Evolutionary conservation across 2,329 filamentous ascomycete genomes (phyloP).

Genomic region (Acephala macrosclerotiorum): DNA sequence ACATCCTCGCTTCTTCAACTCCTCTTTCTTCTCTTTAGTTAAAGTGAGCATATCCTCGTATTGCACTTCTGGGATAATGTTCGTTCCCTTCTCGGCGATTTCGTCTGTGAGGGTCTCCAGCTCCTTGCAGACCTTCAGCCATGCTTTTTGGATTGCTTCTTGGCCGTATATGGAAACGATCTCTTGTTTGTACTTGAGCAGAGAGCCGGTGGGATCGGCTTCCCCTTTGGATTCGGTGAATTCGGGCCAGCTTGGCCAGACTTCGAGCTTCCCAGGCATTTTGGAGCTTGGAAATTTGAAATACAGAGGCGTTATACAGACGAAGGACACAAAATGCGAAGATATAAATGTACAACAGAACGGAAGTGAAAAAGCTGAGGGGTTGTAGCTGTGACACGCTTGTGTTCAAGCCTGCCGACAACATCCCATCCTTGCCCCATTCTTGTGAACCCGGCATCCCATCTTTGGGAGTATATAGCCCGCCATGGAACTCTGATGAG

Average conservation of each 20-base stretch:
- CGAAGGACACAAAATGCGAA: neutral
- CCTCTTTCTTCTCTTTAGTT: constrained; percentile 28
- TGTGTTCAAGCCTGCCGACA: neutral
- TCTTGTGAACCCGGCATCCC: neutral
- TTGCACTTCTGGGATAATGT: constrained; percentile 45
- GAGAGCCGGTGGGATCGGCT: constrained; percentile 33
- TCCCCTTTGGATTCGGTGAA: constrained; percentile 32
- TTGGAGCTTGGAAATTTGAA: neutral
- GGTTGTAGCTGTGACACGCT: neutral
- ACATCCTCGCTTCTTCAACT: constrained; percentile 42
- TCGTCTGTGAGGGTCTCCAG: constrained; percentile 47
- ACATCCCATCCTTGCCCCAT: neutral
- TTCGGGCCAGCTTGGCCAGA: constrained; percentile 43
- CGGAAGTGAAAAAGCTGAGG: neutral
- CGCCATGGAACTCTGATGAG: neutral
- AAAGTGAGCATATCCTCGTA: constrained; percentile 40
- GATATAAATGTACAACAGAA: neutral
- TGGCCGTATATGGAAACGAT: constrained; percentile 48
- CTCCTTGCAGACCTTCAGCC: constrained; percentile 49
- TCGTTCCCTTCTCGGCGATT: constrained; percentile 45
- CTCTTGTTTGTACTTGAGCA: constrained; percentile 41
- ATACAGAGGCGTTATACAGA: neutral
- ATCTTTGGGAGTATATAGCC: neutral
- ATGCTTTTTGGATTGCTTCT: constrained; percentile 46
- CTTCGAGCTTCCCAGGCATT: constrained; percentile 10